Evolutionary conservation across 2,329 filamentous ascomycete species (phyloP).

Genomic region (Cordyceps cateniannulata): DNA sequence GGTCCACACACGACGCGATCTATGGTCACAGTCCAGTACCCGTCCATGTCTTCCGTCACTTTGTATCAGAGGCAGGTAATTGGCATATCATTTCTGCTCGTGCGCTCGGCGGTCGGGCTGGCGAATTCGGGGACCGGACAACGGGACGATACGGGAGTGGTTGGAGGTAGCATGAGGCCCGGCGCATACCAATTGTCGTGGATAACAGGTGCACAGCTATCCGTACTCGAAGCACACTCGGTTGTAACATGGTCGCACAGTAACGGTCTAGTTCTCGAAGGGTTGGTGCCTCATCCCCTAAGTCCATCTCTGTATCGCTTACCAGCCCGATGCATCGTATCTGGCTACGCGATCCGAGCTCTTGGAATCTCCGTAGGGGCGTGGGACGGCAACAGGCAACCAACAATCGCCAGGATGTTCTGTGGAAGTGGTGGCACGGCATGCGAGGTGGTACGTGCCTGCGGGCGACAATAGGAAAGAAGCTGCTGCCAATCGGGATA

Average conservation of each 20-base stretch:
- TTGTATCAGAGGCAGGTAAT: background rate
- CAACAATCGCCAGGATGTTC: background rate
- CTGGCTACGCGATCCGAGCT: slow-evolving; percentile 3
- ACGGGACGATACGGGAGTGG: background rate
- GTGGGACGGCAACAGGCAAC: background rate
- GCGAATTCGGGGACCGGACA: background rate
- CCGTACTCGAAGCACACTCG: background rate
- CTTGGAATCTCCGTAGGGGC: background rate
- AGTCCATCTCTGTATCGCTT: background rate
- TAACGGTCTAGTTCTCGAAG: background rate
- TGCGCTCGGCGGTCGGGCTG: background rate
- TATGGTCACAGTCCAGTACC: background rate
- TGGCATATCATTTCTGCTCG: background rate
- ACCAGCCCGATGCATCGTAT: background rate
- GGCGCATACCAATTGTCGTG: background rate
- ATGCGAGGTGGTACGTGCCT: background rate
- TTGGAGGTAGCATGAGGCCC: background rate
- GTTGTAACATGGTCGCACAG: background rate
- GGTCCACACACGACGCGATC: slow-evolving; percentile 8
- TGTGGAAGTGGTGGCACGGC: background rate
- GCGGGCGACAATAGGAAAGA: background rate
- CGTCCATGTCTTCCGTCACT: background rate
- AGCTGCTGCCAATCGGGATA: background rate
- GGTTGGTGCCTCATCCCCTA: background rate
- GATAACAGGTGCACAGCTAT: background rate